phyloP scores from a whole-genome alignment of 1,284 basidiomycete species.

The Sphagnurus paluster region DNA sequence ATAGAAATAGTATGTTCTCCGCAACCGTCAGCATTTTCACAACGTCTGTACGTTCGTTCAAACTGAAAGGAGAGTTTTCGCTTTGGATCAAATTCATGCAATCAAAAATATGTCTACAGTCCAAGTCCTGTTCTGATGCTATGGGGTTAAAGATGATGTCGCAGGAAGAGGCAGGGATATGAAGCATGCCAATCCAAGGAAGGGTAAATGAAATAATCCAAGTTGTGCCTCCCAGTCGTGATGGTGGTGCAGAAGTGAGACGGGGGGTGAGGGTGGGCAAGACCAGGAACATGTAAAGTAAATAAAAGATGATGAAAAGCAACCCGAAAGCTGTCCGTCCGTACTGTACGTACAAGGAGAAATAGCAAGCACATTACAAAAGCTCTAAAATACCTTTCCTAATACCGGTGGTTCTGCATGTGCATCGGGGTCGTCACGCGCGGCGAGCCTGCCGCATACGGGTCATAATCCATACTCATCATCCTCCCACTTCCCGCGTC shows the following conservation, averaged over 20 bases:
- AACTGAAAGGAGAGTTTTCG: no score
- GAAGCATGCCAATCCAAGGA: conserved; percentile 4
- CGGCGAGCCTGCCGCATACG: conserved; percentile 18
- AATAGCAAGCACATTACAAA: conserved; percentile 1
- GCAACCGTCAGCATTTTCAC: no score
- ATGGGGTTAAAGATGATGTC: not conserved
- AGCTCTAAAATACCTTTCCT: not conserved
- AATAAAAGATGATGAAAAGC: not conserved
- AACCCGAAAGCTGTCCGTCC: no score
- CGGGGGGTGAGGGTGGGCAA: not conserved
- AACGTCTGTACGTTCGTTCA: no score
- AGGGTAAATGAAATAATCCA: not conserved
- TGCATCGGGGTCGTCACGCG: conserved; percentile 8
- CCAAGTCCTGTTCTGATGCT: conserved; percentile 1
- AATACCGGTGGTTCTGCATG: conserved; percentile 7
- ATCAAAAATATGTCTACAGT: conserved; percentile 5
- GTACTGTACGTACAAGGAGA: not conserved
- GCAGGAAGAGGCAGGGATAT: not conserved
- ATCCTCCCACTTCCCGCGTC: conserved; percentile 24
- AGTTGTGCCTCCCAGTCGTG: not conserved
- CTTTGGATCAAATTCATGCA: no score
- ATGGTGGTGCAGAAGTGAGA: not conserved
- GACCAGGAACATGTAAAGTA: not conserved
- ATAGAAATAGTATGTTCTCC: no score
- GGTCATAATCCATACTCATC: conserved; percentile 40